phyloP scores from a whole-genome alignment of 1,139 yeast species.

The Saccharomyces hybrid region DNA sequence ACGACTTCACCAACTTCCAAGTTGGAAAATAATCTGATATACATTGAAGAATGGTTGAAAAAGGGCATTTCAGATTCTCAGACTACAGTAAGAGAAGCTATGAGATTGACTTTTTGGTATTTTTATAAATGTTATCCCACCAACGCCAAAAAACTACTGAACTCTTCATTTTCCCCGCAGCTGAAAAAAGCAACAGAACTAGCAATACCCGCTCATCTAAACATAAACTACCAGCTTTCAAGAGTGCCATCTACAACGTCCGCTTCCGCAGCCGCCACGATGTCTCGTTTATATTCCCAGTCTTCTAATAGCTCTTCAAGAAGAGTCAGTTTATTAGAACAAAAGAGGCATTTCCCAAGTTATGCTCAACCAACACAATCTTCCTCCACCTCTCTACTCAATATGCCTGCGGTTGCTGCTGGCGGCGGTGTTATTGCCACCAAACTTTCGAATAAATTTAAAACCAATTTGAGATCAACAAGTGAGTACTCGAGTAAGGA shows the following conservation, averaged over 20 bases:
- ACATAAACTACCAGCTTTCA: constrained; percentile 18
- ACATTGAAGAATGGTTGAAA: constrained; percentile 44
- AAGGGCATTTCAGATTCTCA: constrained; percentile 74
- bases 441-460: constrained; percentile 11
- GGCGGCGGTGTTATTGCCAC: not conserved
- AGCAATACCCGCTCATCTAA: constrained; percentile 40
- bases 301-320: constrained; percentile 12
- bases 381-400: constrained; percentile 5
- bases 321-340: constrained; percentile 2
- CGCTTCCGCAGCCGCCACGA: constrained; percentile 7
- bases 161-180: constrained; percentile 34
- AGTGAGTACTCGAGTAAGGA: constrained; percentile 20
- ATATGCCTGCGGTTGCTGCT: not conserved
- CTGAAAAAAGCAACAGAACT: constrained; percentile 51
- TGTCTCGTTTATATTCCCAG: constrained; percentile 9
- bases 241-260: constrained; percentile 3
- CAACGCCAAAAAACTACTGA: constrained; percentile 35
- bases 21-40: constrained; percentile 37
- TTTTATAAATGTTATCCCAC: constrained; percentile 44
- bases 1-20: constrained; percentile 21
- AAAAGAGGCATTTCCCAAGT: constrained; percentile 19
- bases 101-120: constrained; percentile 71
- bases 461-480: constrained; percentile 16
- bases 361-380: constrained; percentile 32
- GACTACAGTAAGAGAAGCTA: constrained; percentile 69